phyloP scores from a whole-genome alignment of 1,284 basidiomycete genomes.

The Fomitopsis palustris region DNA sequence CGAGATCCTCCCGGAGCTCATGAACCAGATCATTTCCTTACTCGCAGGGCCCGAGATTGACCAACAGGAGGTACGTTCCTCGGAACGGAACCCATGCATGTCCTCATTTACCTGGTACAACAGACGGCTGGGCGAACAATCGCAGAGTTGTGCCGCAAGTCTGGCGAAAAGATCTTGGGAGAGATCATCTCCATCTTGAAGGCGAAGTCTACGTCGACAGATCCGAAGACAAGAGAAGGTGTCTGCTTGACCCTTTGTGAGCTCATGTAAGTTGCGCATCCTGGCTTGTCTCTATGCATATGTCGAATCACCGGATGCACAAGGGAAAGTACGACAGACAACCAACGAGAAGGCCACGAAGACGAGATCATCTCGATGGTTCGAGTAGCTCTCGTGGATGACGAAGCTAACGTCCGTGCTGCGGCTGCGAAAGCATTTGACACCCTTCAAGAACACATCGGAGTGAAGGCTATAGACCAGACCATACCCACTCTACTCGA shows the following conservation, averaged over 20 bases:
- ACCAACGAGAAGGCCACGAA: slow-evolving; percentile 88
- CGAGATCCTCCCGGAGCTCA: slow-evolving; percentile 88
- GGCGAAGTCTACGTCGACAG: slow-evolving; percentile 64
- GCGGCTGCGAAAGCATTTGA: slow-evolving; percentile 96
- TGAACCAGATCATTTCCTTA: slow-evolving; percentile 71
- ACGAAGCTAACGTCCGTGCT: slow-evolving; percentile 81
- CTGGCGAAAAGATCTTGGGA: slow-evolving; percentile 89
- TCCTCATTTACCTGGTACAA: background rate
- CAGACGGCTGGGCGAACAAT: slow-evolving; percentile 87
- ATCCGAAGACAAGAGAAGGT: slow-evolving; percentile 80
- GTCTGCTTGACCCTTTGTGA: slow-evolving; percentile 88
- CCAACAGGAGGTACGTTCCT: slow-evolving; percentile 81
- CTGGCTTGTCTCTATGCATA: background rate
- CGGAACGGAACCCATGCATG: background rate
- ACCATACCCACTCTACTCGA: slow-evolving; percentile 95
- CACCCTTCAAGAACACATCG: slow-evolving; percentile 86
- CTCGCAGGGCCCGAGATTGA: slow-evolving; percentile 81
- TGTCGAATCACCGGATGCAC: background rate
- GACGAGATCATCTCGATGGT: slow-evolving; percentile 87
- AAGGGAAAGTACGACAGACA: slow-evolving; percentile 83
- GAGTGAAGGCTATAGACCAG: slow-evolving; percentile 91
- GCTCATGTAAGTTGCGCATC: slow-evolving; percentile 61
- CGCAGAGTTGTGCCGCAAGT: slow-evolving; percentile 91
- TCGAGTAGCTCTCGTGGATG: slow-evolving; percentile 85
- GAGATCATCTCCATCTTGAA: slow-evolving; percentile 84